phyloP scores from a whole-genome alignment of 495 filamentous ascomycete genomes.

The Xanthoparmelia taractica region DNA sequence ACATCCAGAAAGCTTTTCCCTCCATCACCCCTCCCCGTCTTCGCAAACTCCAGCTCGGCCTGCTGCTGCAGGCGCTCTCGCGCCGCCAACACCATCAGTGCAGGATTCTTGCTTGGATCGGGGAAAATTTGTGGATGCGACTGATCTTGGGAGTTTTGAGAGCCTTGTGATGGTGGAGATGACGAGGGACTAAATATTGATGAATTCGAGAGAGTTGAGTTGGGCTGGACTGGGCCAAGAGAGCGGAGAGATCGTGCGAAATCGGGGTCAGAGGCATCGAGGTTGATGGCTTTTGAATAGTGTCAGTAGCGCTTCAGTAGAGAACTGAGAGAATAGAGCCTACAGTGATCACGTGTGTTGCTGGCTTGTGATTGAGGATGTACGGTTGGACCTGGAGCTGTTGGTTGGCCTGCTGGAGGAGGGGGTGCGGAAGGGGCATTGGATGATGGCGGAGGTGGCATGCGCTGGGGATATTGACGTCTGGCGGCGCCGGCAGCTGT shows the following conservation, averaged over 20 bases:
- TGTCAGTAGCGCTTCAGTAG: background rate
- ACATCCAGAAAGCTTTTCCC: slow-evolving; percentile 53
- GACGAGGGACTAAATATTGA: slow-evolving; percentile 39
- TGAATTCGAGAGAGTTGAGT: slow-evolving; percentile 49
- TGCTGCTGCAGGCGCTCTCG: slow-evolving; percentile 38
- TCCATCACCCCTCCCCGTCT: slow-evolving; percentile 38
- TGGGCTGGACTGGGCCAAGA: slow-evolving; percentile 58
- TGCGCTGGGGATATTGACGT: slow-evolving; percentile 49
- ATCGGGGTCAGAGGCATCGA: slow-evolving; percentile 57
- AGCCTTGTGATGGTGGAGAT: slow-evolving; percentile 23
- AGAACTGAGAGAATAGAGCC: slow-evolving; percentile 5
- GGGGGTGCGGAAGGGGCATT: slow-evolving; percentile 27
- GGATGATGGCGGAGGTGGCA: slow-evolving; percentile 33
- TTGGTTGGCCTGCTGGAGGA: slow-evolving; percentile 24
- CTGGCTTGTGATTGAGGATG: slow-evolving; percentile 31
- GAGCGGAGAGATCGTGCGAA: slow-evolving; percentile 54
- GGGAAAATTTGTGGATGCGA: slow-evolving; percentile 36
- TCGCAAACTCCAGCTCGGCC: slow-evolving; percentile 46
- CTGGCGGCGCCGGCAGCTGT: slow-evolving; percentile 47
- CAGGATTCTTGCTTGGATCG: slow-evolving; percentile 46
- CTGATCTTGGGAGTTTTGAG: slow-evolving; percentile 11
- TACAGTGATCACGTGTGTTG: slow-evolving; percentile 30
- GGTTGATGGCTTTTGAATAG: slow-evolving; percentile 48
- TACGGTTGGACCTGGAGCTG: slow-evolving; percentile 30
- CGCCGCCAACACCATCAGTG: slow-evolving; percentile 42